Conservation (phyloP, 805 yeast species). For the Kodamaea hsintzibuensis region DNA sequence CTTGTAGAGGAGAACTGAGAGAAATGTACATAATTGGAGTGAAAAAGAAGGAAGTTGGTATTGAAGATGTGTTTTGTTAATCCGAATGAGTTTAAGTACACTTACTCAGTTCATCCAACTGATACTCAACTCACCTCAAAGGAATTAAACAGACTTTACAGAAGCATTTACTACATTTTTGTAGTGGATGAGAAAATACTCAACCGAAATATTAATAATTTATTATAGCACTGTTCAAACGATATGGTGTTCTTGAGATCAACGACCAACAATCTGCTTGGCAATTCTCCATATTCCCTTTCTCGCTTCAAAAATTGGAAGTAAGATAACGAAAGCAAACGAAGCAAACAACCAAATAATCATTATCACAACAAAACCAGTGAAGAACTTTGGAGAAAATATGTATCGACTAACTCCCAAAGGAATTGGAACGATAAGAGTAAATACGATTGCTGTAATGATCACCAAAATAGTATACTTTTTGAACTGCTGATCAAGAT, state of each 20-base stretch:
- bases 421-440: constrained; percentile 36
- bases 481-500: constrained; percentile 30
- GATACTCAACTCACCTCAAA: too few relatives aligned
- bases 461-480: constrained; percentile 25
- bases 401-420: constrained; percentile 34
- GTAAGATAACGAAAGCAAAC: constrained; percentile 29
- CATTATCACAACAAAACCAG: constrained; percentile 29
- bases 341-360: constrained; percentile 37
- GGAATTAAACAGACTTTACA: too few relatives aligned
- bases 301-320: constrained; percentile 31
- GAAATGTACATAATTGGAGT: constrained; percentile 80
- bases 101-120: too few relatives aligned
- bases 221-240: too few relatives aligned
- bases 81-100: not conserved
- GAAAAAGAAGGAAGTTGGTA: constrained; percentile 34
- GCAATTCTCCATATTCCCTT: constrained; percentile 10
- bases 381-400: constrained; percentile 31
- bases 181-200: too few relatives aligned
- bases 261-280: not conserved
- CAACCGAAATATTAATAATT: too few relatives aligned
- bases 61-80: not conserved
- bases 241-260: too few relatives aligned
- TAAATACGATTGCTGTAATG: constrained; percentile 21
- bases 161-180: too few relatives aligned
- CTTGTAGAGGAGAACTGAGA: constrained; percentile 75